Conservation (phyloP, 805 yeast genomes). For the Candida sithepensis region DNA sequence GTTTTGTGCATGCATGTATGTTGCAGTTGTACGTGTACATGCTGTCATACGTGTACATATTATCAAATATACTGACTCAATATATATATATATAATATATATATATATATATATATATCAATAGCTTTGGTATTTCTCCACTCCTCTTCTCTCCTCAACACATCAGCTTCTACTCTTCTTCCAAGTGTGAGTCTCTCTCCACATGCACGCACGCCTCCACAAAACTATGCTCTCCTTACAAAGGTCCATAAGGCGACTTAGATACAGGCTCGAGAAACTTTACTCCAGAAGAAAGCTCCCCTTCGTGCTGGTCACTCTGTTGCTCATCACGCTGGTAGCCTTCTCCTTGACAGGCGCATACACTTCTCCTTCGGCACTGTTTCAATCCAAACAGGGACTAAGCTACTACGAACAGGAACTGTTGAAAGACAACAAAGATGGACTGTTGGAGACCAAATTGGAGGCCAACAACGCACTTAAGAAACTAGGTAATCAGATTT, state of each 20-base stretch:
- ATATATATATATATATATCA: no score
- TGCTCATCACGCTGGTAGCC: not conserved
- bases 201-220: not conserved
- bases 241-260: not conserved
- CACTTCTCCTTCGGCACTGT: not conserved
- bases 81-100: no score
- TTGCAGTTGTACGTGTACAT: no score
- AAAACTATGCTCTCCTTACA: not conserved
- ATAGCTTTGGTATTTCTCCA: no score
- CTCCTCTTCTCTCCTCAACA: no score
- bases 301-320: not conserved
- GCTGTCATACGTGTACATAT: no score
- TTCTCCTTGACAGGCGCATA: not conserved
- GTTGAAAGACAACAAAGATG: constrained; percentile 6
- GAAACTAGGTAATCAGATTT: not conserved
- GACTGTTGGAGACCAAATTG: constrained; percentile 3
- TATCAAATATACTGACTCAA: no score
- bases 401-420: constrained; percentile 21
- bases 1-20: no score
- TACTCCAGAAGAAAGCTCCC: not conserved
- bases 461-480: constrained; percentile 1
- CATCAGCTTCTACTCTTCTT: not conserved
- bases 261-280: not conserved
- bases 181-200: not conserved
- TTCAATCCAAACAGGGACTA: constrained; percentile 3